Conservation (phyloP, 805 yeast species). For the Candida golubevii region DNA sequence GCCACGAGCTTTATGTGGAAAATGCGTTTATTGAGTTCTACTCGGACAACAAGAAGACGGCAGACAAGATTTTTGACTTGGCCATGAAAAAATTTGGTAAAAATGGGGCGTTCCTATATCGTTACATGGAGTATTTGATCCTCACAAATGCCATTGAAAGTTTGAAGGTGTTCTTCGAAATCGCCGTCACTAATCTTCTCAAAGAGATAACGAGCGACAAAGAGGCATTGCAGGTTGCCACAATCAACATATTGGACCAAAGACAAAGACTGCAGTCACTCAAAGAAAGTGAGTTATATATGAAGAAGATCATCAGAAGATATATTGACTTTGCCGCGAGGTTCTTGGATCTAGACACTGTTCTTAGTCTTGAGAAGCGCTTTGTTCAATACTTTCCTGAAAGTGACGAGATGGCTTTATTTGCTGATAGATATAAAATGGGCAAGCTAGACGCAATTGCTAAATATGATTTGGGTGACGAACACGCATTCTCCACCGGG, state of each 20-base stretch:
- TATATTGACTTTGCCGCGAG: conserved; percentile 67
- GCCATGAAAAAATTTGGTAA: conserved; percentile 53
- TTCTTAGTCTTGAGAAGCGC: conserved; percentile 61
- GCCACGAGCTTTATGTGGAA: conserved; percentile 75
- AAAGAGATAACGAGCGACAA: conserved; percentile 27
- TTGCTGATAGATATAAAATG: conserved; percentile 36
- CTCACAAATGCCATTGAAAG: conserved; percentile 64
- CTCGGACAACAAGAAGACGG: conserved; percentile 61
- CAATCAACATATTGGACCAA: conserved; percentile 14
- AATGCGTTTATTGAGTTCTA: conserved; percentile 79
- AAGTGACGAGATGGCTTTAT: conserved; percentile 40
- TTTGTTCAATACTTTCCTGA: conserved; percentile 64
- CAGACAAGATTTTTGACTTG: conserved; percentile 77
- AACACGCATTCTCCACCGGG: conserved; percentile 4
- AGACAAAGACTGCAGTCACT: conserved; percentile 15
- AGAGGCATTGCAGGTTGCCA: conserved; percentile 14
- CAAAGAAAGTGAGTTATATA: conserved; percentile 20
- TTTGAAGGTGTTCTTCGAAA: conserved; percentile 79
- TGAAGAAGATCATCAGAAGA: conserved; percentile 32
- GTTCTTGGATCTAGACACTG: conserved; percentile 66
- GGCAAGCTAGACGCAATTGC: conserved; percentile 35
- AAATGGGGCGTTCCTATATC: conserved; percentile 58
- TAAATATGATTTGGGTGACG: conserved; percentile 31
- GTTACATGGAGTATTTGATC: conserved; percentile 70
- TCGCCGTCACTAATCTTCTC: conserved; percentile 55